These are phyloP conservation scores for Pseudopyricularia cyperi DNA, from an alignment of 2,329 filamentous ascomycete species.

Conservation along the genomic window DNA sequence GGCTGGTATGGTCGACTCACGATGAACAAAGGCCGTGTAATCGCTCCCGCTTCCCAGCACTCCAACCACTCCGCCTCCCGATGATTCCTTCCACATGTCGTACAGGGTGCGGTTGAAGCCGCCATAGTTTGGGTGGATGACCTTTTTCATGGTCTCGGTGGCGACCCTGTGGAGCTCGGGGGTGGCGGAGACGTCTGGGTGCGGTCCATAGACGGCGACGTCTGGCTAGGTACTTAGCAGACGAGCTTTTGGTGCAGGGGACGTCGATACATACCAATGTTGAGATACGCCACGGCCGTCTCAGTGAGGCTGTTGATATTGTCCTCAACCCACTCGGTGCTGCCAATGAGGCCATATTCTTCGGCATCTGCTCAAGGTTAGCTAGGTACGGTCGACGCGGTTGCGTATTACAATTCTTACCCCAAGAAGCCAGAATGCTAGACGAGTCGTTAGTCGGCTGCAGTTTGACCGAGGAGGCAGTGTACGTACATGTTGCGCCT, in stretches of 20 bases:
- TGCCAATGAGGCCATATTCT: conserved; percentile 70
- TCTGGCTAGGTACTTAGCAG: not conserved
- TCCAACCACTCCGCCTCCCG: conserved; percentile 20
- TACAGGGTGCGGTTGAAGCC: conserved; percentile 24
- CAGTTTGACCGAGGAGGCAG: too few species aligned
- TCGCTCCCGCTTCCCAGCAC: conserved; percentile 55
- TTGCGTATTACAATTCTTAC: not conserved
- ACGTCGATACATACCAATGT: conserved; percentile 45
- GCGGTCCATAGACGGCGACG: conserved; percentile 35
- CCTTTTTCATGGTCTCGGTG: conserved; percentile 44
- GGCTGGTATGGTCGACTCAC: conserved; percentile 20
- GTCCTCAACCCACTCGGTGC: conserved; percentile 80
- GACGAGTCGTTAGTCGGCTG: not conserved
- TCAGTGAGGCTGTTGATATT: conserved; percentile 62
- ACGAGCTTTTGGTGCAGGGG: not conserved
- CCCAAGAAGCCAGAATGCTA: conserved; percentile 1
- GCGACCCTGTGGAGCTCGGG: conserved; percentile 41
- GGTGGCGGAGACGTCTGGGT: not conserved
- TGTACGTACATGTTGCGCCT: conserved; percentile 39
- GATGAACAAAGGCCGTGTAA: conserved; percentile 55
- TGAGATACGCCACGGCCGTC: conserved; percentile 64
- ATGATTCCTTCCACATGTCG: conserved; percentile 24
- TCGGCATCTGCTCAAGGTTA: conserved; percentile 39
- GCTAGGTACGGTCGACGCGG: conserved; percentile 24
- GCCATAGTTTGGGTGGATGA: conserved; percentile 48